These are phyloP conservation scores for Platanthera guangdongensis DNA, from an alignment of 106 monocot genomes.

Conservation along the genomic window DNA sequence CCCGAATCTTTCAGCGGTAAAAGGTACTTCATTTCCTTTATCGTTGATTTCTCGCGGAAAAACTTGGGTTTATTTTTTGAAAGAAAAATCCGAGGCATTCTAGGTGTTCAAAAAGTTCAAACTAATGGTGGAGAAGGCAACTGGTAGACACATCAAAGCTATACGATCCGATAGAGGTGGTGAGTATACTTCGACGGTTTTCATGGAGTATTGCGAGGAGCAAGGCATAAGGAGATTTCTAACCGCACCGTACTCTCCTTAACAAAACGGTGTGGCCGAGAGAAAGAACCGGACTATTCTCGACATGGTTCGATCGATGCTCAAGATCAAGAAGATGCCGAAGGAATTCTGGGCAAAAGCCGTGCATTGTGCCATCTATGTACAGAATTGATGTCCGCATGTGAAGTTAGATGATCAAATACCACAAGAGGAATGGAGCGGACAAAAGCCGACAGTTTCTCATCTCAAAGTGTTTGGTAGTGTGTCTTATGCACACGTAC, in stretches of 20 bases:
- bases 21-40: too few species aligned
- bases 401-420: too few species aligned
- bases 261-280: neutral
- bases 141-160: neutral
- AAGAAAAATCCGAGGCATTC: too few species aligned
- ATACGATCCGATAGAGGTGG: neutral
- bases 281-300: neutral
- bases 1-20: too few species aligned
- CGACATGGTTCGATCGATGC: too few species aligned
- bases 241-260: neutral
- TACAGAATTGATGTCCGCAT: too few species aligned
- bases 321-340: too few species aligned
- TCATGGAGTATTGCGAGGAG: neutral
- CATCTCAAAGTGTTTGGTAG: neutral
- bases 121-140: neutral
- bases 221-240: neutral
- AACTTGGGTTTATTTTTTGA: too few species aligned
- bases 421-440: neutral
- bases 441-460: neutral
- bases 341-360: too few species aligned
- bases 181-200: neutral
- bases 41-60: too few species aligned
- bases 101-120: too few species aligned
- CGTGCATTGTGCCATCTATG: too few species aligned
- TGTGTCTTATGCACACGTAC: neutral